A percentile compares a stretch with the other conserved stretches of the same genome.
These are phyloP conservation scores for Fusarium scirpi DNA, from an alignment of 2,329 filamentous ascomycete genomes.

Conservation along the genomic window DNA sequence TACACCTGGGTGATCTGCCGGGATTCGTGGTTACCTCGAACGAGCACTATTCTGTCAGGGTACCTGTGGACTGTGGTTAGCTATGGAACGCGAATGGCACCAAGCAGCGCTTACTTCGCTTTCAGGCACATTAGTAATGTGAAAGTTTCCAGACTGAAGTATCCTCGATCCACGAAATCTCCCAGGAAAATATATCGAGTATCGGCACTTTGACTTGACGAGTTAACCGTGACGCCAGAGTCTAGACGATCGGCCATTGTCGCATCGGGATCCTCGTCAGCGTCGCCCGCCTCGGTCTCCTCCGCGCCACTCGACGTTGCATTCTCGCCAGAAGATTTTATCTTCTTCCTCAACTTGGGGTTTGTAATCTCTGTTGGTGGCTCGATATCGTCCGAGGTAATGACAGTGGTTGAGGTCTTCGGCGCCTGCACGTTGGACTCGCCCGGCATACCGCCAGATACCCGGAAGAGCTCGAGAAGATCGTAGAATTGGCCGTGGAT, in stretches of 20 bases:
- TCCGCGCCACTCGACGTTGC: slow-evolving; percentile 65
- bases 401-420: slow-evolving; percentile 76
- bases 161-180: slow-evolving; percentile 96
- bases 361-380: slow-evolving; percentile 90
- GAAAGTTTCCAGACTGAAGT: slow-evolving; percentile 98
- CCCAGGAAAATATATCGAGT: slow-evolving; percentile 74
- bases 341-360: slow-evolving; percentile 86
- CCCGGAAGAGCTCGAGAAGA: slow-evolving; percentile 93
- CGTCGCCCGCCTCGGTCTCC: slow-evolving; percentile 59
- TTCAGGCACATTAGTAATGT: slow-evolving; percentile 97
- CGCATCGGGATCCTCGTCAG: slow-evolving; percentile 49
- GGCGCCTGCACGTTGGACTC: slow-evolving; percentile 78
- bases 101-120: slow-evolving; percentile 62
- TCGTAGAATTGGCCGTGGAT: slow-evolving; percentile 99
- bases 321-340: slow-evolving; percentile 63
- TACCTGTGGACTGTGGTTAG: slow-evolving; percentile 70
- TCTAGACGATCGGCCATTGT: slow-evolving; percentile 50
- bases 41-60: slow-evolving; percentile 92
- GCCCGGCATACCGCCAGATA: slow-evolving; percentile 96
- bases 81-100: background rate
- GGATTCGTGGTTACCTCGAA: slow-evolving; percentile 97
- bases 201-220: slow-evolving; percentile 61
- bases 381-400: slow-evolving; percentile 92
- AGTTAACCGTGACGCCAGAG: slow-evolving; percentile 52
- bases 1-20: slow-evolving; percentile 98